Conservation (phyloP, 2,329 filamentous ascomycete genomes). For the Penicillium sp. region DNA sequence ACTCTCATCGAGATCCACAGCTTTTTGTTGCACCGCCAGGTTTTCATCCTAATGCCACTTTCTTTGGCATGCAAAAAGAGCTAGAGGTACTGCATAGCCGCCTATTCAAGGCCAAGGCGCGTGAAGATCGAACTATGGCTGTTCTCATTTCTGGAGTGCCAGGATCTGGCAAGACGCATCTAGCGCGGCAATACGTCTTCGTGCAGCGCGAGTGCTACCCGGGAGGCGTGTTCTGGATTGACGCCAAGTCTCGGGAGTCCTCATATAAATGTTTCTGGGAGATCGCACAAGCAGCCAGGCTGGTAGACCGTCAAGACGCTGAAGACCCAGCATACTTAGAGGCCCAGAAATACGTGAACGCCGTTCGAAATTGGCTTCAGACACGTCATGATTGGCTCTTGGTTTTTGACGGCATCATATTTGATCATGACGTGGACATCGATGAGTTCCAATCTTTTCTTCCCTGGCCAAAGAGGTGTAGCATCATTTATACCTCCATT, state of each 20-base stretch:
- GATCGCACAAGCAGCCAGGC: constrained; percentile 59
- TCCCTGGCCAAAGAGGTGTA: constrained; percentile 63
- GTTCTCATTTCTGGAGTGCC: constrained; percentile 65
- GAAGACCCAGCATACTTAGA: constrained; percentile 40
- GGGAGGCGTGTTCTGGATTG: constrained; percentile 70
- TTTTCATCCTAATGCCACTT: constrained; percentile 64
- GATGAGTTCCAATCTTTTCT: constrained; percentile 59
- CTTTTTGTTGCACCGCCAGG: constrained; percentile 53
- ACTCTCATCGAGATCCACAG: constrained; percentile 25
- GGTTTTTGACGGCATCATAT: constrained; percentile 66
- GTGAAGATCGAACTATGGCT: constrained; percentile 60
- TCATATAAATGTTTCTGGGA: constrained; percentile 65
- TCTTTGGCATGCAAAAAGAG: constrained; percentile 62
- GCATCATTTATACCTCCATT: constrained; percentile 68
- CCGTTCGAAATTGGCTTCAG: constrained; percentile 64
- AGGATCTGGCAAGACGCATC: constrained; percentile 68
- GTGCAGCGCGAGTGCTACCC: constrained; percentile 59
- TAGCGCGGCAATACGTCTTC: constrained; percentile 68
- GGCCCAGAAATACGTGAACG: constrained; percentile 53
- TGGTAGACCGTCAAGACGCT: constrained; percentile 46
- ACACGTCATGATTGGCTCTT: constrained; percentile 64
- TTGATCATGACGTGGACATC: constrained; percentile 56
- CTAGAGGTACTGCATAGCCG: constrained; percentile 60
- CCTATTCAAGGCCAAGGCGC: constrained; percentile 59
- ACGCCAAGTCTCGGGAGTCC: constrained; percentile 60